phyloP scores from a whole-genome alignment of 305 asterid genomes.

The Fraxinus baroniana region DNA sequence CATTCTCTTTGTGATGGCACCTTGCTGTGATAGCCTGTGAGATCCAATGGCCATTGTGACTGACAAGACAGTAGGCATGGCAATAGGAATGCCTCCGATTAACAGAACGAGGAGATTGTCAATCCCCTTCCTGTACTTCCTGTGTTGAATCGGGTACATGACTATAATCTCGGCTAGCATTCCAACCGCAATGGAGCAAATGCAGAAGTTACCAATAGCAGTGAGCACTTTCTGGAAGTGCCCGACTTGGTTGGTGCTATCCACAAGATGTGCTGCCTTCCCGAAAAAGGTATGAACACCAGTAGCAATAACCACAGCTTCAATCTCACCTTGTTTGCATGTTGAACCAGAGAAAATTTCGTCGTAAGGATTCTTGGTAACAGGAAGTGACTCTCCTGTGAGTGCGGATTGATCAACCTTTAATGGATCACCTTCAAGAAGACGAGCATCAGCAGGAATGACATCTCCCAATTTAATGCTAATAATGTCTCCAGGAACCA shows the following conservation, averaged over 20 bases:
- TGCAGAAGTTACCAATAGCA: background rate
- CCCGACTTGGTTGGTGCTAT: background rate
- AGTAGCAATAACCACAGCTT: background rate
- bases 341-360: background rate
- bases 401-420: background rate
- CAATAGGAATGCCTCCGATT: background rate
- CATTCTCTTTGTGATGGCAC: background rate
- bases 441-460: background rate
- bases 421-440: background rate
- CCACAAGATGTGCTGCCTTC: background rate
- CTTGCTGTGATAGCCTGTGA: background rate
- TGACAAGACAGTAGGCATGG: background rate
- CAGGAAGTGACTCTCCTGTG: background rate
- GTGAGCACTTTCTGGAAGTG: background rate
- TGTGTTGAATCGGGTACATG: background rate
- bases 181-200: background rate
- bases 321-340: background rate
- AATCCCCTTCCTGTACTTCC: background rate
- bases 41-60: background rate
- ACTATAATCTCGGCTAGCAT: background rate
- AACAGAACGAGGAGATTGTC: background rate
- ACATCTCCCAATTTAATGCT: background rate
- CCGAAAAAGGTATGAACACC: background rate
- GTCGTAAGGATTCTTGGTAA: background rate
- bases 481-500: slow-evolving; percentile 13